Evolutionary conservation across 2,329 filamentous ascomycete genomes (phyloP).

Genomic region (Aureobasidium sp.): DNA sequence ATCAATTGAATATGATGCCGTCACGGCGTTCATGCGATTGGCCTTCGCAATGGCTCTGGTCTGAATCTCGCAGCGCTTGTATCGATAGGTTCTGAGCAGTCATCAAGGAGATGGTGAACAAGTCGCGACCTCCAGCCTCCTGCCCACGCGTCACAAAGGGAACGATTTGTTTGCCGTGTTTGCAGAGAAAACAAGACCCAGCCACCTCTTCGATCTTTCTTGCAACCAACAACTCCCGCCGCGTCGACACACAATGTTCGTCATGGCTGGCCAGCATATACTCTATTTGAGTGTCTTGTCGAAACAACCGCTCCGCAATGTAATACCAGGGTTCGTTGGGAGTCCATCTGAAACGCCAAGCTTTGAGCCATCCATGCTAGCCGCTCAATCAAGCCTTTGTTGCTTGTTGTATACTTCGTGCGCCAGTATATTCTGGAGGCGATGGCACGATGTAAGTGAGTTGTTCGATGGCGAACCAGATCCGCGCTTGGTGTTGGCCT

Average conservation of each 20-base stretch:
- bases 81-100: too few species aligned
- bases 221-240: background rate
- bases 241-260: background rate
- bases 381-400: background rate
- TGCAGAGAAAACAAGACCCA: too few species aligned
- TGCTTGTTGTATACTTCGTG: background rate
- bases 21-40: too few species aligned
- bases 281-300: background rate
- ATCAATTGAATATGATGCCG: too few species aligned
- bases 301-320: background rate
- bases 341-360: slow-evolving; percentile 4
- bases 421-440: background rate
- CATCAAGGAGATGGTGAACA: too few species aligned
- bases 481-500: background rate
- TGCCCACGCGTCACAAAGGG: too few species aligned
- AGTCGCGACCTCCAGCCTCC: too few species aligned
- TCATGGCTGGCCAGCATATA: background rate
- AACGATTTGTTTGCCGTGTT: too few species aligned
- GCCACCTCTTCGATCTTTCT: too few species aligned
- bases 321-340: background rate
- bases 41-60: too few species aligned
- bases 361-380: background rate
- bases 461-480: background rate
- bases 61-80: too few species aligned
- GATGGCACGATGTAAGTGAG: too few species aligned